Percentiles rank a stretch among this genome's conserved stretches.
These are phyloP conservation scores for Capsella rubella DNA, from an alignment of 441 rosid genomes.

Conservation along the genomic window DNA sequence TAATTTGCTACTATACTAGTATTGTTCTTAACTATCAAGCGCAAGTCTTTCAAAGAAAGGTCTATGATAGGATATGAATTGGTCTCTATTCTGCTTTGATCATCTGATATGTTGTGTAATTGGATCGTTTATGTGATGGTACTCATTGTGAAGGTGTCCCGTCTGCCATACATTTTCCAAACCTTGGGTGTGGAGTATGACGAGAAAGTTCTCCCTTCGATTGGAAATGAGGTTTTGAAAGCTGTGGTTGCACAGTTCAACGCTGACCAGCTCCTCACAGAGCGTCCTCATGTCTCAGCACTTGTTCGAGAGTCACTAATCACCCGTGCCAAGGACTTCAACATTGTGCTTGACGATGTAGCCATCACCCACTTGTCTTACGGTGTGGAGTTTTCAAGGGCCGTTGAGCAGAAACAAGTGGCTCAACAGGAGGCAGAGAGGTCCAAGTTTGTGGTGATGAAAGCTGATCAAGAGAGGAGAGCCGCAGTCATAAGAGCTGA, in stretches of 20 bases:
- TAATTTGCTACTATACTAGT: neutral
- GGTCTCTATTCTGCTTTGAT: no score
- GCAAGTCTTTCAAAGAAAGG: no score
- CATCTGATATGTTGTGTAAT: neutral
- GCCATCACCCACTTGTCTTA: constrained; percentile 95
- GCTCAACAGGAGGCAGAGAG: constrained; percentile 99
- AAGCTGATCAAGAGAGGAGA: constrained; percentile 98
- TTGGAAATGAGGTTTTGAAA: constrained; percentile 94
- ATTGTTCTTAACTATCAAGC: no score
- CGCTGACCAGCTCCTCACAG: constrained; percentile 97
- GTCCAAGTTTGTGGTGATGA: constrained; percentile 87
- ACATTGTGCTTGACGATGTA: constrained; percentile 86
- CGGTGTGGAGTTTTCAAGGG: constrained; percentile 88
- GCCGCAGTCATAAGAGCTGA: constrained; percentile 93
- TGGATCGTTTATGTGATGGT: constrained; percentile 3
- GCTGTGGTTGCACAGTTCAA: constrained; percentile 97
- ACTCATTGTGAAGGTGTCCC: constrained; percentile 52
- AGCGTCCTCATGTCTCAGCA: constrained; percentile 93
- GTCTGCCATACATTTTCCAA: constrained; percentile 82
- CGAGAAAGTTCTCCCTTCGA: constrained; percentile 95
- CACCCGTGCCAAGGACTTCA: constrained; percentile 86
- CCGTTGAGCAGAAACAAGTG: constrained; percentile 99
- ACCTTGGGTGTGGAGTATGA: constrained; percentile 93
- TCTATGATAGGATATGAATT: no score
- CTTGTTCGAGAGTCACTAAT: constrained; percentile 74